Base-by-base conservation (phyloP, 2,329 filamentous ascomycete species). In the Curvularia lunata region DNA sequence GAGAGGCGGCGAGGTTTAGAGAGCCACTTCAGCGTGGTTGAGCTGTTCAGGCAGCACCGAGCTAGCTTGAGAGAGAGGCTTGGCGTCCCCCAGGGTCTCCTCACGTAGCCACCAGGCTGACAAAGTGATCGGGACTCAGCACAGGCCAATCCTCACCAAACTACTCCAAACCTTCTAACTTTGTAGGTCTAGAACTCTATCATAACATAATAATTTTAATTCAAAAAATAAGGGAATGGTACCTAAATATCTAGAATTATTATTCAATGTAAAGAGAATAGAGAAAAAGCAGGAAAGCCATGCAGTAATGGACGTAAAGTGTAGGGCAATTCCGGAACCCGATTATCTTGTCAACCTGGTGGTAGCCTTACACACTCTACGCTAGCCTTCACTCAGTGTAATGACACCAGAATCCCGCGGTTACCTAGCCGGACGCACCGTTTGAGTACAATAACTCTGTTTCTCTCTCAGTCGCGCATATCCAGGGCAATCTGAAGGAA, bases 11-110 rank as follows among this genome's bases (percentile, higher is more conserved):
- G 65, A 64, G 60, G 58, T 72, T 68, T 69, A 69, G 65, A 71
- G 67, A 68, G 57, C 66, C 63, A 69, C 61, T 49, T 63, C 54
- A 58, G 65, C 62, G 64, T 45, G 48, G 28, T 58, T 42, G 48
- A 52, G 52, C 46, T 47, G 61, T 70, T 73, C 69, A 74, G 71
- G 71, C 71, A 69, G 57, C 67, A 72, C 59, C 67, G 64, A 65
- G 59, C 61, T 64, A 53, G 50, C 34, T 28, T 18, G 34, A 27
- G 16, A 27, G 16, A 27, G 25, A 42, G 58, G 54, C 65, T 68
- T 69, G 66, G 65, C 65, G 37, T 56, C 48, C 48, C 19, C 41
- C 61, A 57, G 48, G 56, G 46, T 64, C 48, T 42, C 58, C 10
- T 50, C 50, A 54, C 54, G 46, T 21, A 46, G 61, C 56, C 58